phyloP scores from a whole-genome alignment of 495 filamentous ascomycete genomes.

The Podospora pseudoanserina region DNA sequence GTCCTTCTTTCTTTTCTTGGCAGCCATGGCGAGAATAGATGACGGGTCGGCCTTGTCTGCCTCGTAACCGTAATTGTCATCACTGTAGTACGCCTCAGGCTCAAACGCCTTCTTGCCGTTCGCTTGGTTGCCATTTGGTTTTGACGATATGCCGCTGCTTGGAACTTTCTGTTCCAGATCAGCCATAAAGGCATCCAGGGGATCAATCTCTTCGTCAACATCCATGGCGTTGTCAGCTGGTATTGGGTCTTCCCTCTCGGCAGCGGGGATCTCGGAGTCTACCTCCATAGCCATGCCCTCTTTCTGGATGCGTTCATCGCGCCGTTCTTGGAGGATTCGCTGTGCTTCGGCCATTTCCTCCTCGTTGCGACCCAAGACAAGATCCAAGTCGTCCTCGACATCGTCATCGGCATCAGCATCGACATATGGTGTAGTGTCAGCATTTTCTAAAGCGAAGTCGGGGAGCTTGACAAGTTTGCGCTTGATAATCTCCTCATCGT shows the following conservation, averaged over 20 bases:
- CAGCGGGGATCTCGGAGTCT: conserved; percentile 42
- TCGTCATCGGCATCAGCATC: conserved; percentile 57
- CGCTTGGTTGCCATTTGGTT: conserved; percentile 37
- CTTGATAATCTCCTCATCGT: conserved; percentile 78
- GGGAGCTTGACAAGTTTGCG: conserved; percentile 87
- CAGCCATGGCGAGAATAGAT: conserved; percentile 75
- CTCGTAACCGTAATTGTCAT: conserved; percentile 73
- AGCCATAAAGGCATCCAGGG: conserved; percentile 94
- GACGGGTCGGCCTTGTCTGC: conserved; percentile 74
- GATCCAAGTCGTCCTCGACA: conserved; percentile 67
- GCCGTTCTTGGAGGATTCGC: conserved; percentile 59
- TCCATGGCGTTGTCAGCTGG: conserved; percentile 42
- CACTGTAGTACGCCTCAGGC: conserved; percentile 80
- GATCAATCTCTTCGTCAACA: conserved; percentile 77
- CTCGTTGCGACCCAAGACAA: conserved; percentile 64
- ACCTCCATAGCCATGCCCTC: conserved; percentile 48
- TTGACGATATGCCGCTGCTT: conserved; percentile 28
- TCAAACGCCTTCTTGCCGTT: conserved; percentile 51
- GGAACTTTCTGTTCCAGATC: conserved; percentile 52
- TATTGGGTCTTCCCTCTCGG: conserved; percentile 25
- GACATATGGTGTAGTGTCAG: conserved; percentile 55
- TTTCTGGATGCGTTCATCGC: conserved; percentile 47
- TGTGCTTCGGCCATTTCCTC: conserved; percentile 84
- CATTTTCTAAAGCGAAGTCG: conserved; percentile 63
- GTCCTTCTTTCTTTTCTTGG: conserved; percentile 96